Conservation (phyloP, 2,329 filamentous ascomycete species). For the Ilyonectria destructans region DNA sequence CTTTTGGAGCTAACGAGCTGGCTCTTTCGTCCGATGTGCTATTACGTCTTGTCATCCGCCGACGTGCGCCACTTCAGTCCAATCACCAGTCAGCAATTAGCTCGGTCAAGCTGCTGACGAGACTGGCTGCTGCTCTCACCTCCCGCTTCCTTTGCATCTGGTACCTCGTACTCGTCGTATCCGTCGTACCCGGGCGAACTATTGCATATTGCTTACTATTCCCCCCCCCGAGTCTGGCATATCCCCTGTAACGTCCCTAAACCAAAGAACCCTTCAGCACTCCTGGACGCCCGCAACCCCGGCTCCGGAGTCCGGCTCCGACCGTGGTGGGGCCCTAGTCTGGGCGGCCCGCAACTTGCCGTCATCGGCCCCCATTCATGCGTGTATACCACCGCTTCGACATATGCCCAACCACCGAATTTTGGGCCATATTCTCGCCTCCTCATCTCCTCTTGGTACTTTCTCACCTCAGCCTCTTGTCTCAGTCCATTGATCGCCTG, state of each 20-base stretch:
- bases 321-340: constrained; percentile 1
- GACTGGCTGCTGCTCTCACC: not conserved
- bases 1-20: not conserved
- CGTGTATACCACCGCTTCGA: constrained; percentile 4
- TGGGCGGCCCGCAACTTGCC: constrained; percentile 13
- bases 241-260: not conserved
- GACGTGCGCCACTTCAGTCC: constrained; percentile 4
- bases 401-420: not conserved
- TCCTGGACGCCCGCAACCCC: not conserved
- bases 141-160: not conserved
- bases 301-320: constrained; percentile 24
- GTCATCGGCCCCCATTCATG: constrained; percentile 19
- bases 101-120: not conserved
- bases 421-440: not conserved
- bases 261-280: not conserved
- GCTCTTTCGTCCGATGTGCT: not conserved
- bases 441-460: not conserved
- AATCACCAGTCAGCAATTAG: constrained; percentile 9
- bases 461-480: not conserved
- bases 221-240: no score
- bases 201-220: not conserved
- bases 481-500: constrained; percentile 4
- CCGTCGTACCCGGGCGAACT: not conserved
- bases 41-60: not conserved
- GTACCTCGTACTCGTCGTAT: not conserved